Base-by-base conservation (phyloP, 306 rosid species). In the Quercus robur region DNA sequence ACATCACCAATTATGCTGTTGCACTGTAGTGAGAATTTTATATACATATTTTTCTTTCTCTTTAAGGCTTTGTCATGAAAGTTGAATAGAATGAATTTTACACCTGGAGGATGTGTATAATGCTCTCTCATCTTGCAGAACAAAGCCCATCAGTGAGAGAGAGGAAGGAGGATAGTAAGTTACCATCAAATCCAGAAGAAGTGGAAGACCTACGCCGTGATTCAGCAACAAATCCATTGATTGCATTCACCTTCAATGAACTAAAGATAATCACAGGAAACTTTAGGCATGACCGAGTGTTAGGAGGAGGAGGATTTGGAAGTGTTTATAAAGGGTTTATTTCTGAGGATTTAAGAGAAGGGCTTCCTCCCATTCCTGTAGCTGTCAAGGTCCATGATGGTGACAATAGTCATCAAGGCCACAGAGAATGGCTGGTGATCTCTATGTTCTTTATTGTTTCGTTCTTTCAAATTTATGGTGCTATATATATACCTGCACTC, bases 381-480 rank as follows among this genome's bases (percentile, higher is more conserved):
- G 99, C 99, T 62, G 99, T 96, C 70, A 96, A 96, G 92, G 99
- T 96, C 86, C 99, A 96, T 86, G 99, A 96, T 70, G 96, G 99
- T 15, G 86, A 90, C 78, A 93, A 96, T 41, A 96, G 99, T 78
- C 89, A 89, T 87, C 99, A 96, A 88, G 99, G 99, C 13, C 99
- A 93, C 71, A 84, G 99, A 81, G 99, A 96, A 86, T 96, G 99
- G 99, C 98, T 96, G 98, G 99, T 96, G 89, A 86, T 56, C 62
- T 76, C 72, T 38, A n/a, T 69, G 52, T 9, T 75, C 31, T 70
- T 74, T 79, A 18, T 79, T 17, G 66, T 82, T 81, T 12, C 46
- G 15, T 35, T 19, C 49, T 57, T 58, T 64, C 20, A 78, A 17
- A 76, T n/a, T 67, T 25, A 70, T 52, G 33, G 74, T 25, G 41